Conservation (phyloP, 768 basidiomycete species). For the Serendipita sp. region DNA sequence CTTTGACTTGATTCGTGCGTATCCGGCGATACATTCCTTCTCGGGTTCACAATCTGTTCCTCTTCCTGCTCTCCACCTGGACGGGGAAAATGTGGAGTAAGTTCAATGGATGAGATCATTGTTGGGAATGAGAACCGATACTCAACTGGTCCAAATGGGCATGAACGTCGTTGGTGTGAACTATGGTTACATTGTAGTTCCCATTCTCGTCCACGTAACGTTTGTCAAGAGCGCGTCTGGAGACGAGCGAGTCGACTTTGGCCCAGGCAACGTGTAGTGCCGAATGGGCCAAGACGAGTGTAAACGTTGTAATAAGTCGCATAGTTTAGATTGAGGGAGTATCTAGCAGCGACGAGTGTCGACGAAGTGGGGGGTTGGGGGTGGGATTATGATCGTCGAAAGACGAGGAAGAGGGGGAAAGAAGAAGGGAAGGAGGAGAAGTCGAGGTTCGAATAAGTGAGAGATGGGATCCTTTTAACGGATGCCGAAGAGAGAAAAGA, state of each 20-base stretch:
- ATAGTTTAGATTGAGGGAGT: too few species aligned
- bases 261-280: not conserved
- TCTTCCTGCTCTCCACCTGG: slow-evolving; percentile 8
- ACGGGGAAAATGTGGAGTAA: not conserved
- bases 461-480: too few species aligned
- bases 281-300: too few species aligned
- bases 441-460: too few species aligned
- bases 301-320: too few species aligned
- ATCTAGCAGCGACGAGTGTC: too few species aligned
- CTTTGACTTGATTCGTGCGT: slow-evolving; percentile 27
- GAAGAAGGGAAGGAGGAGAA: too few species aligned
- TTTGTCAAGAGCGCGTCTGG: slow-evolving; percentile 7
- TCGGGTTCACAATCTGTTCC: slow-evolving; percentile 22
- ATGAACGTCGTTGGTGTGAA: slow-evolving; percentile 31
- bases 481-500: too few species aligned
- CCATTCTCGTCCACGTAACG: slow-evolving; percentile 5
- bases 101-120: slow-evolving; percentile 9
- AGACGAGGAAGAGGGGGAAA: too few species aligned
- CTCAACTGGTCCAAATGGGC: slow-evolving; percentile 24
- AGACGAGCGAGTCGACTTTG: slow-evolving; percentile 7
- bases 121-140: slow-evolving; percentile 14
- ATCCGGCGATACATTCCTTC: slow-evolving; percentile 28
- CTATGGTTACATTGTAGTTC: slow-evolving; percentile 18
- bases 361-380: too few species aligned
- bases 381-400: too few species aligned